Percentiles rank a stretch among this genome's conserved stretches.
Conservation (phyloP, 306 rosid genomes). For the Quercus suber region DNA sequence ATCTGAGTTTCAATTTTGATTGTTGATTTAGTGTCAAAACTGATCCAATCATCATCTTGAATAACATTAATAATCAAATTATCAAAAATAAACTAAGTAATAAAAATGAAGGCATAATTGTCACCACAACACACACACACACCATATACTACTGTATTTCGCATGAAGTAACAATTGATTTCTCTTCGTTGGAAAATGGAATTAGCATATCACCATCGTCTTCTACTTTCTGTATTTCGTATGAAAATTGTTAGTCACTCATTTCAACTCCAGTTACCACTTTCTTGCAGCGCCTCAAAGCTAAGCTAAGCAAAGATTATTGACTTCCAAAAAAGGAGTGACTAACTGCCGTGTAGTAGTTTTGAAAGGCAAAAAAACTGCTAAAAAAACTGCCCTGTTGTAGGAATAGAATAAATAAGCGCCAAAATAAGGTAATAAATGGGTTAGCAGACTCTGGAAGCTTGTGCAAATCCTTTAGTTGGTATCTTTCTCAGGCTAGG, state of each 20-base stretch:
- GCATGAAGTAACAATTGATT: not conserved
- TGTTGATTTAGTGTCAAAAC: too few species aligned
- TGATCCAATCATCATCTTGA: not conserved
- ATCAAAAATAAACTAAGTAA: not conserved
- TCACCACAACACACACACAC: not conserved
- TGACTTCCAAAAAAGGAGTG: too few species aligned
- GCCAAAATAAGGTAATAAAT: slow-evolving; percentile 3
- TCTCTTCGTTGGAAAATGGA: not conserved
- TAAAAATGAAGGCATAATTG: not conserved
- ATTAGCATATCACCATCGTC: not conserved
- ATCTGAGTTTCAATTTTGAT: too few species aligned
- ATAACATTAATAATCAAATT: not conserved
- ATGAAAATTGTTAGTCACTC: not conserved
- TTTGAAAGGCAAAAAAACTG: not conserved
- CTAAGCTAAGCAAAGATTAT: not conserved
- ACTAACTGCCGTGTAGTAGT: too few species aligned
- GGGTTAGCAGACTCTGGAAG: slow-evolving; percentile 34
- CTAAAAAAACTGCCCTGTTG: not conserved
- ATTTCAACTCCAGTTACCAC: not conserved
- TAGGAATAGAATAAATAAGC: not conserved
- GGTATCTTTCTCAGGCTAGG: not conserved
- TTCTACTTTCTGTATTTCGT: not conserved
- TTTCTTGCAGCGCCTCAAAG: slow-evolving; percentile 13
- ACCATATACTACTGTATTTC: not conserved
- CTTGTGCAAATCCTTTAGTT: not conserved